Base-by-base conservation (phyloP, 352 stramenopile species). In the Globisporangium rhizosaccharum region DNA sequence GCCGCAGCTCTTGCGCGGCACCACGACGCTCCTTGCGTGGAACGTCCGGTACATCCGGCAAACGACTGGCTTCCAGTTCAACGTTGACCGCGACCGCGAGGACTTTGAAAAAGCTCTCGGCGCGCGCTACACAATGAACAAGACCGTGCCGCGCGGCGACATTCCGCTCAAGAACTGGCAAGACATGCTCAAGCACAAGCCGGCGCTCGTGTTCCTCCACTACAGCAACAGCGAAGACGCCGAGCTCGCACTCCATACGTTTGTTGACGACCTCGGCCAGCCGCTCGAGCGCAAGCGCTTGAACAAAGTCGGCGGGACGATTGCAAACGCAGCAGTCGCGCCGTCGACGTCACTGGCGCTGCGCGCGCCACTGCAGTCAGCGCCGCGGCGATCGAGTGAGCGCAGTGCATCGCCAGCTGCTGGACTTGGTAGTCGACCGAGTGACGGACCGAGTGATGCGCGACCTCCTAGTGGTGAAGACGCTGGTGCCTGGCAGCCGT, bases 141-240 rank as follows among this genome's bases (percentile, higher is more conserved):
- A 72, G 20, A 73, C 71, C 17, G 63, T 82, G 12, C 77, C 75
- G 23, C 70, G 73, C 1, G 77, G 70, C 46, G 75, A 84, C 41
- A 85, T 87, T 15, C 60, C 68, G 53, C 73, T 70, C 26, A 73
- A 84, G 28, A 82, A 80, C n/a, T 87, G 77, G 77, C 72, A 81
- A 52, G 56, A 60, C 23, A 68, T 74, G 53, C 65, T 80, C 15
- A 71, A 66, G 15, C 66, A 79, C 46, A 48, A 71, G 26, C 46
- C 62, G 15, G 66, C 57, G 4, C 51, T 66, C 2, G 65, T 87
- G 15, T 81, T 72, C 26, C 41, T 85, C 14, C 77, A 85, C 45
- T 87, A 82, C 47, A 67, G 72, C 44, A 84, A 87, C 49, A 71
- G 71, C 9, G 77, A 85, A 50, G 77, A 81, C 42, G 71, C 71